phyloP scores from a whole-genome alignment of 805 yeast species.

The Wickerhamomyces queroliae region DNA sequence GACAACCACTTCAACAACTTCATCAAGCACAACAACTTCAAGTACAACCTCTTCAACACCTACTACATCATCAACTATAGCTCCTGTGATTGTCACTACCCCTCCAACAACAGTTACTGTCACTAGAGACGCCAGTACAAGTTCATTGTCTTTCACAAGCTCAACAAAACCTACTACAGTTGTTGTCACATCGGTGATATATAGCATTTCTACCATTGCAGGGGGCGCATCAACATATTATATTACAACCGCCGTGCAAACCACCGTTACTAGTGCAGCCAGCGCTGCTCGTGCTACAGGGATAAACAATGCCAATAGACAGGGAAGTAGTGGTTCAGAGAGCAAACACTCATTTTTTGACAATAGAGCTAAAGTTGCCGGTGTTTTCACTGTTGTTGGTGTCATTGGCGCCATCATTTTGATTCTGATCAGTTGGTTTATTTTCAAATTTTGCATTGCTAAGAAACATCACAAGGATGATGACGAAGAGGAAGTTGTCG shows the following conservation, averaged over 20 bases:
- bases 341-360: constrained; percentile 46
- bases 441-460: constrained; percentile 11
- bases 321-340: constrained; percentile 1
- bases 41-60: constrained; percentile 9
- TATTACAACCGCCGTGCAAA: constrained; percentile 5
- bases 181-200: constrained; percentile 2
- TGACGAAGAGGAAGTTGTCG: constrained; percentile 7
- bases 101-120: too few species aligned
- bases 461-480: constrained; percentile 1
- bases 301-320: constrained; percentile 3
- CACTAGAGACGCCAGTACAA: too few species aligned
- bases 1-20: constrained; percentile 5
- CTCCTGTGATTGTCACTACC: too few species aligned
- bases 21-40: constrained; percentile 6
- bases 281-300: constrained; percentile 11
- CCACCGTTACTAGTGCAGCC: constrained; percentile 10
- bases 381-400: constrained; percentile 79
- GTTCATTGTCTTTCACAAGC: constrained; percentile 4
- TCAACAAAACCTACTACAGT: constrained; percentile 3
- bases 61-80: constrained; percentile 1
- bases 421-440: constrained; percentile 34
- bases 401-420: constrained; percentile 45
- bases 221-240: constrained; percentile 5
- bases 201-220: constrained; percentile 5
- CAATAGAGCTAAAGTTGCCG: constrained; percentile 75